Base-by-base conservation (phyloP, 208 protist genomes). In the Wallacemonas sp. region DNA sequence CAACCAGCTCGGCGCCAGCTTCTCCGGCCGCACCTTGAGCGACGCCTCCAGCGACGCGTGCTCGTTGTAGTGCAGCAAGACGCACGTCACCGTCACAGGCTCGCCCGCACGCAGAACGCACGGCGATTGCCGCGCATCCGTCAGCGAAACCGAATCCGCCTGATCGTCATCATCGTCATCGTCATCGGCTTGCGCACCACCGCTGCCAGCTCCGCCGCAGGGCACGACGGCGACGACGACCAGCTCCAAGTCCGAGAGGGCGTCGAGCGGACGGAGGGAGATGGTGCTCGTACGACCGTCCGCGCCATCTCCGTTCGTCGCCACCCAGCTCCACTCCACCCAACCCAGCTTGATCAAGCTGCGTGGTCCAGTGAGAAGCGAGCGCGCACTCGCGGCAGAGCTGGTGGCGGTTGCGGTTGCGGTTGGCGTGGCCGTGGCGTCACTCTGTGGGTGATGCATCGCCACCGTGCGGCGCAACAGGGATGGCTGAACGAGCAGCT, bases 11-110 rank as follows among this genome's bases (percentile, higher is more conserved):
- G 84, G 80, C 6, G 72, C 80, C 39, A 94, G 67, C 21, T 61
- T 39, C 65, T 91, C 88, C 52, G 83, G 76, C n/a, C 83, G 74
- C 16, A 92, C 71, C 48, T 88, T 87, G 27, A 92, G 58, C 11
- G 75, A 71, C 23, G 90, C 54, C 49, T 88, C 78, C 4, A 29
- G 21, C 19, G 21, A 11, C 14, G 3, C 46, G 19, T 17, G 16
- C 6, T 52, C 24, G 64, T 61, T 68, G 61, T 85, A 70, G 60
- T 80, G 79, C 19, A 77, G 9, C 6, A 77, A 52, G 4, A 64
- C 54, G 39, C 85, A 79, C 34, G 72, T 63, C 9, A 80, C 19
- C 29, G 65, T 74, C 29, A 85, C 58, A 0, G 78, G 77, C 43
- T 67, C 55, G 8, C 82, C 77, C 2, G 71, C 65, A 1, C 54